Conservation (phyloP, 345 rosid species). For the Passiflora organensis region DNA sequence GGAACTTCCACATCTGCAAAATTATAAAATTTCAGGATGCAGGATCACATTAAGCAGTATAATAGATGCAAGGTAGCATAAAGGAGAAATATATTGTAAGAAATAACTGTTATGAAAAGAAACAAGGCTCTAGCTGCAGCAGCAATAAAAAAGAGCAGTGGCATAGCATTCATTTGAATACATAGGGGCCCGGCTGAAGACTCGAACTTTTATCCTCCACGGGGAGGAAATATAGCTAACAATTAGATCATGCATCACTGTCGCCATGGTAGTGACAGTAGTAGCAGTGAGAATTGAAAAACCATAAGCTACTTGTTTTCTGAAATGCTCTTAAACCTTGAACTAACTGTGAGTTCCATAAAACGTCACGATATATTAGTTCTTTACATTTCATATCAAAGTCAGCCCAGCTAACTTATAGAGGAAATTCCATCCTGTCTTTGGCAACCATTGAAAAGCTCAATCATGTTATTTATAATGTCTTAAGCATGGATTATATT, state of each 20-base stretch:
- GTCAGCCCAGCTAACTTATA: too few relatives aligned
- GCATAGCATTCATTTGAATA: too few relatives aligned
- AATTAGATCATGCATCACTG: too few relatives aligned
- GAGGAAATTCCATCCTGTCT: too few relatives aligned
- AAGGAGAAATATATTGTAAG: background rate
- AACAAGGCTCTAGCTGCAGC: background rate
- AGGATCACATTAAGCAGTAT: conserved; percentile 8
- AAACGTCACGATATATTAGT: background rate
- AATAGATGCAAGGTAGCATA: background rate
- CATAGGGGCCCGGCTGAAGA: too few relatives aligned
- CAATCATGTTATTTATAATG: too few relatives aligned
- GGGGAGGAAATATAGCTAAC: background rate
- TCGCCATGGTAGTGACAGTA: too few relatives aligned
- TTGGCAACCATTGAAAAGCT: too few relatives aligned
- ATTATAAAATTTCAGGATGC: conserved; percentile 2
- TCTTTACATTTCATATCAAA: background rate
- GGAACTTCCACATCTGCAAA: conserved; percentile 79
- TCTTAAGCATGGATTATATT: background rate
- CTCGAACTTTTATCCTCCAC: background rate
- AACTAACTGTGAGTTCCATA: background rate
- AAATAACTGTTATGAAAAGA: background rate
- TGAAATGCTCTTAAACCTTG: conserved; percentile 1
- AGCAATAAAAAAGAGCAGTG: conserved; percentile 1
- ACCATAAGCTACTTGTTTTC: background rate
- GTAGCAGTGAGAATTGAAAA: background rate